Conservation (phyloP, 2,329 filamentous ascomycete species). For the Fusarium robinianum region DNA sequence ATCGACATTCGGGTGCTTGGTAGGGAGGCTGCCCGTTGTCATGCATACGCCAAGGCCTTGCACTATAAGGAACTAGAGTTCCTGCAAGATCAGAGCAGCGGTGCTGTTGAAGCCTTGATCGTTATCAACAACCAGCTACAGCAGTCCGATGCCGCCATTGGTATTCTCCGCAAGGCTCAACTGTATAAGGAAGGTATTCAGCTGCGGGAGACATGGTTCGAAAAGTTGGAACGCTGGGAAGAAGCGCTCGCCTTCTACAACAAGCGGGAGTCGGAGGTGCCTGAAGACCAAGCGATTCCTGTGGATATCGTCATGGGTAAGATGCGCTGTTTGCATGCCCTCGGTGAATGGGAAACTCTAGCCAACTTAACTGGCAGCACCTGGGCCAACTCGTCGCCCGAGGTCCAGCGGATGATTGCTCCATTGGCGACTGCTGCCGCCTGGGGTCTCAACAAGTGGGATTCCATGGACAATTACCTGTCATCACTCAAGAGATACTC, state of each 20-base stretch:
- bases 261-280: slow-evolving; percentile 75
- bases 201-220: slow-evolving; percentile 97
- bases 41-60: slow-evolving; percentile 96
- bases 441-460: slow-evolving; percentile 96
- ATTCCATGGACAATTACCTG: slow-evolving; percentile 96
- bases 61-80: slow-evolving; percentile 99
- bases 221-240: slow-evolving; percentile 97
- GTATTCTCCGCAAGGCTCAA: slow-evolving; percentile 94
- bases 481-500: slow-evolving; percentile 93
- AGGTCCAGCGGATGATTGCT: slow-evolving; percentile 88
- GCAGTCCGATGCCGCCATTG: slow-evolving; percentile 97
- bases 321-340: slow-evolving; percentile 95
- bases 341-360: slow-evolving; percentile 96
- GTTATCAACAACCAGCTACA: slow-evolving; percentile 99
- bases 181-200: slow-evolving; percentile 92
- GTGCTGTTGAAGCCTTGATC: slow-evolving; percentile 94
- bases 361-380: slow-evolving; percentile 88
- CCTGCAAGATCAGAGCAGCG: slow-evolving; percentile 93
- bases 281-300: slow-evolving; percentile 60
- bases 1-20: slow-evolving; percentile 96
- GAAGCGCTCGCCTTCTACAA: slow-evolving; percentile 93
- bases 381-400: slow-evolving; percentile 86
- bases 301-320: slow-evolving; percentile 99
- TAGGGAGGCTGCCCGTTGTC: slow-evolving; percentile 92
- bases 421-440: slow-evolving; percentile 93